phyloP scores from a whole-genome alignment of 1,284 basidiomycete species.

The Cronartium quercuum region DNA sequence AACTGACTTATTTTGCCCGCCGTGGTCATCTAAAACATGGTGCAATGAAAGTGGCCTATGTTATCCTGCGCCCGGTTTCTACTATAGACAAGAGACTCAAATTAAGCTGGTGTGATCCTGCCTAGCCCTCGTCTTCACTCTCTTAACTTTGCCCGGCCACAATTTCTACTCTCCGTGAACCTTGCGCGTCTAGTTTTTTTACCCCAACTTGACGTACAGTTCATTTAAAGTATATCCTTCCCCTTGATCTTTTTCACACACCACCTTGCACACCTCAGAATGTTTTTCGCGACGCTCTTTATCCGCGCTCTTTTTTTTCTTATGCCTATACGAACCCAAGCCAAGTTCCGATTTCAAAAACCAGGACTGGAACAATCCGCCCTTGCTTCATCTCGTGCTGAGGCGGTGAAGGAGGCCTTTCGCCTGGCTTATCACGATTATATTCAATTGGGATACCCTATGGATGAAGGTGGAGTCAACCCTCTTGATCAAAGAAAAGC shows the following conservation, averaged over 20 bases:
- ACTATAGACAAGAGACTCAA: too few species aligned
- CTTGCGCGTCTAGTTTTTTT: too few species aligned
- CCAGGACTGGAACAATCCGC: constrained; percentile 6
- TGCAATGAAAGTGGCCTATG: too few species aligned
- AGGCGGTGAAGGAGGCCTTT: constrained; percentile 7
- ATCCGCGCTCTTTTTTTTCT: neutral
- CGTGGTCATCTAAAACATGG: too few species aligned
- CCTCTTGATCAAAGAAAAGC: neutral
- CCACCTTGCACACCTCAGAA: neutral
- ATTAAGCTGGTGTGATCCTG: too few species aligned
- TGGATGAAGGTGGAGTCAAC: constrained; percentile 18
- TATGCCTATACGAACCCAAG: neutral
- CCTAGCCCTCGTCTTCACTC: too few species aligned
- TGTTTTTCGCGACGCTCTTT: neutral
- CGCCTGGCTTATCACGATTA: constrained; percentile 26
- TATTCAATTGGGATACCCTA: constrained; percentile 16
- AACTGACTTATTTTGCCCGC: too few species aligned
- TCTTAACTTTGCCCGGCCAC: too few species aligned
- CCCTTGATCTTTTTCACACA: neutral
- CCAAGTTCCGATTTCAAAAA: constrained; percentile 5
- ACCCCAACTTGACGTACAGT: too few species aligned
- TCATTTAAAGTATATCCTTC: too few species aligned
- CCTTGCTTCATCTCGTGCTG: constrained; percentile 9
- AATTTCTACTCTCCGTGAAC: too few species aligned
- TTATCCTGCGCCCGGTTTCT: too few species aligned